Conservation (phyloP, 257 asterid genomes). For the Solanum bulbocastanum region DNA sequence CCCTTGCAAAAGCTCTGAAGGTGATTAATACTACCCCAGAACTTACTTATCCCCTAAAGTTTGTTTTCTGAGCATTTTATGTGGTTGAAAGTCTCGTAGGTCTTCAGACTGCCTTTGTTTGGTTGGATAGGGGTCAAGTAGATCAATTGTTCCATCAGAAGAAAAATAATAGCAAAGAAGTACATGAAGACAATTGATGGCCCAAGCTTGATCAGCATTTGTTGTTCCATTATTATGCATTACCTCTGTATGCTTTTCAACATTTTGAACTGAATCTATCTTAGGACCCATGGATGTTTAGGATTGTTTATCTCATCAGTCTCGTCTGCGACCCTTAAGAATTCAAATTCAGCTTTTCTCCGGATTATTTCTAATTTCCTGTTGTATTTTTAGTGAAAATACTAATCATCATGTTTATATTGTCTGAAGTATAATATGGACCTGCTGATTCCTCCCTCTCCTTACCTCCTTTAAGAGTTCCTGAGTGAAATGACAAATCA, state of each 20-base stretch:
- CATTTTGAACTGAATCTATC: not conserved
- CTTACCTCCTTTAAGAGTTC: not conserved
- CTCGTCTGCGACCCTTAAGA: not conserved
- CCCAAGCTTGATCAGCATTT: not conserved
- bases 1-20: constrained; percentile 91
- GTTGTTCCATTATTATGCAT: not conserved
- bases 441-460: not conserved
- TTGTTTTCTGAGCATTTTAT: not conserved
- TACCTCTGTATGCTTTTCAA: not conserved
- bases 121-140: not conserved
- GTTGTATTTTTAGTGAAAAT: not conserved
- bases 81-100: not conserved
- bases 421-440: not conserved
- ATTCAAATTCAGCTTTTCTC: not conserved
- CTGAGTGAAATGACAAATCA: not conserved
- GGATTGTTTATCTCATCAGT: not conserved
- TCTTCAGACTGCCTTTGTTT: not conserved
- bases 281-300: not conserved
- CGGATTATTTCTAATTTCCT: not conserved
- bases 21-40: constrained; percentile 15
- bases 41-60: not conserved
- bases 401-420: not conserved
- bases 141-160: not conserved
- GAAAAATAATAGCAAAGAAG: not conserved
- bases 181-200: not conserved